A percentile compares a stretch with the other conserved stretches of the same genome.
Evolutionary conservation across 1,139 yeast species (phyloP).

Genomic region (Debaryomyces subglobosus): DNA sequence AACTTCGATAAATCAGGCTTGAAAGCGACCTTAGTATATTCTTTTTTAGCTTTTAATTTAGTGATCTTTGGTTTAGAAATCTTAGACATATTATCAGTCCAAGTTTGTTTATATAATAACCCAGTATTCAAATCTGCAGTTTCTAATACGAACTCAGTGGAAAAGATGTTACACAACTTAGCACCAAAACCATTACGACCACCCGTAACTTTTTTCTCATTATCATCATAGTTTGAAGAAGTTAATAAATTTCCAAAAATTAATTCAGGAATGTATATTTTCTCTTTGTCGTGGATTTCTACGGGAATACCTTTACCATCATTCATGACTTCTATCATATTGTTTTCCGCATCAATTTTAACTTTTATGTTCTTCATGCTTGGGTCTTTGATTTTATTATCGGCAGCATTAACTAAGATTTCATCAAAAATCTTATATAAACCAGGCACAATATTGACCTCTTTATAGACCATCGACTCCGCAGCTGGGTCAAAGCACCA

Average conservation of each 20-base stretch:
- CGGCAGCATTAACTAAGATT: slow-evolving; percentile 97
- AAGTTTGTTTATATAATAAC: slow-evolving; percentile 72
- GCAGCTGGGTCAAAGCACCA: slow-evolving; percentile 80
- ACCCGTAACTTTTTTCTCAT: slow-evolving; percentile 95
- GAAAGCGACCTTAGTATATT: slow-evolving; percentile 87
- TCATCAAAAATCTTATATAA: slow-evolving; percentile 96
- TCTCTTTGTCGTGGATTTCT: slow-evolving; percentile 89
- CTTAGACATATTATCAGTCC: slow-evolving; percentile 85
- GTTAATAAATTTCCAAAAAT: slow-evolving; percentile 95
- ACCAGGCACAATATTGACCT: slow-evolving; percentile 90
- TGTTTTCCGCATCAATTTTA: slow-evolving; percentile 72
- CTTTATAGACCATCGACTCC: slow-evolving; percentile 71
- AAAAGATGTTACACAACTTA: slow-evolving; percentile 84
- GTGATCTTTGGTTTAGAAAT: slow-evolving; percentile 78
- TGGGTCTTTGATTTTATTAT: slow-evolving; percentile 95
- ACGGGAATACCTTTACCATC: slow-evolving; percentile 97
- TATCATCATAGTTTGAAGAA: slow-evolving; percentile 94
- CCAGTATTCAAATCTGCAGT: slow-evolving; percentile 78
- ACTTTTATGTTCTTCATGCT: slow-evolving; percentile 85
- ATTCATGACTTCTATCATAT: slow-evolving; percentile 78
- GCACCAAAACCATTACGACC: slow-evolving; percentile 99
- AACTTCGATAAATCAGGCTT: slow-evolving; percentile 86
- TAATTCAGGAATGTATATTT: slow-evolving; percentile 92
- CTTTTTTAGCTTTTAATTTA: slow-evolving; percentile 60
- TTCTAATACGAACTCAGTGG: slow-evolving; percentile 83